Base-by-base conservation (phyloP, 2,329 filamentous ascomycete genomes). In the Hymenoscyphus scutula region DNA sequence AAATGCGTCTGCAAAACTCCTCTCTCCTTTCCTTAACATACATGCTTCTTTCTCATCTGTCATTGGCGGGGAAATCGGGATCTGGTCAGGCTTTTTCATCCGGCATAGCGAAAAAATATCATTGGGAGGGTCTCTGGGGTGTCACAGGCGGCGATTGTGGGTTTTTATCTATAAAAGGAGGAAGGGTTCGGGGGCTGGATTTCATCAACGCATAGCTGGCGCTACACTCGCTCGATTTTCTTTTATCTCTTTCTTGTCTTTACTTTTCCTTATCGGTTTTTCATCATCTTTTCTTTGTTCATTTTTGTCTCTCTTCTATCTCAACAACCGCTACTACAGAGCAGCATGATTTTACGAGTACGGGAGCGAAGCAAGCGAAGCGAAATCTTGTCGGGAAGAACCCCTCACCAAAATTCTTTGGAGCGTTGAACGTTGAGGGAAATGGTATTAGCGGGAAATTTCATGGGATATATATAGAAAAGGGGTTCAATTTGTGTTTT, bases 21-120 rank as follows among this genome's bases (percentile, higher is more conserved):
- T 1, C 34, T 53, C 27, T 54, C 17, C 17, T 37, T 32, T 56
- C 53, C 53, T 56, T 56, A 48, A 29, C 56, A 57, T 34, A 37
- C 27, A 34, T 53, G 15, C 32, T 6, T 32, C 30, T 32, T 32
- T 32, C 37, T 32, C 32, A 23, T 56, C 29, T 56, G 53, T 32
- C 45, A 51, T 25, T 25, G 45, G 45, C 45, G 19, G 41, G 41
- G 45, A 48, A 48, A 23, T 51, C 25, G 45, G 45, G 45, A 51
- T 51, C 19, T 51, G 45, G 45, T 51, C 45, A 25, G 45, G 45
- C 45, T 51, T 51, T 37, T 51, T 41, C 38, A 51, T 51, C 45
- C 45, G 19, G 45, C 45, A 51, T 51, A 51, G 45, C 45, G 45
- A 51, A 51, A 51, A 29, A 37, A 37, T 37, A 32, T 37, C 34